Conservation (phyloP, 441 rosid genomes). For the Euphorbia schlechtendalii region DNA sequence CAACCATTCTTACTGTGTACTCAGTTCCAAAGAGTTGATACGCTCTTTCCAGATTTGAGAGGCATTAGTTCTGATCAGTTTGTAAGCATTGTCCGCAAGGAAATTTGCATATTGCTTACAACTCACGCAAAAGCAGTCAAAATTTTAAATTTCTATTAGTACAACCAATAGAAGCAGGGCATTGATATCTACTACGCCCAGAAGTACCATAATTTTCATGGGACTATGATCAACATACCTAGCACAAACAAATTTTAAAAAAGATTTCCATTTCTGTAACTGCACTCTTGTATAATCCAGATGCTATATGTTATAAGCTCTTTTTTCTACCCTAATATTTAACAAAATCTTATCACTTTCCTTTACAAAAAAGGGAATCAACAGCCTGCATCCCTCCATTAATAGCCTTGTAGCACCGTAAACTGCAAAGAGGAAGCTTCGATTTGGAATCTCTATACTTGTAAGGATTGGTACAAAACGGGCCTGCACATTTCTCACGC, state of each 20-base stretch:
- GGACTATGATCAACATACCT: background rate
- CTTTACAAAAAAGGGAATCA: background rate
- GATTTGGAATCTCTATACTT: constrained; percentile 81
- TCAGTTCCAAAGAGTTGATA: too few species aligned
- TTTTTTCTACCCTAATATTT: constrained; percentile 5
- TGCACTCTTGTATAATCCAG: constrained; percentile 7
- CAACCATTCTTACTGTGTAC: too few species aligned
- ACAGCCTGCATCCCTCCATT: constrained; percentile 38
- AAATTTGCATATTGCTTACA: too few species aligned
- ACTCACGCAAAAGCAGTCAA: too few species aligned
- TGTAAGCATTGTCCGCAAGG: too few species aligned
- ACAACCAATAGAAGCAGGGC: background rate
- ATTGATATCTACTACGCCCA: background rate
- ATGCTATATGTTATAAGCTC: background rate
- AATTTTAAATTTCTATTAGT: too few species aligned
- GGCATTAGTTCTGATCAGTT: too few species aligned
- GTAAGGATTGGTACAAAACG: constrained; percentile 66
- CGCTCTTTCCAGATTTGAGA: too few species aligned
- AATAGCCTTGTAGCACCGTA: constrained; percentile 78
- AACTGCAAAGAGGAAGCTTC: constrained; percentile 88
- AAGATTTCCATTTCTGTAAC: constrained; percentile 1
- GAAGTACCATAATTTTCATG: background rate
- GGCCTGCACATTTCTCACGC: constrained; percentile 84
- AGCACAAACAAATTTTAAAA: background rate
- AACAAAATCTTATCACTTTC: background rate